Evolutionary conservation across 306 rosid species (phyloP).

Genomic region (Rosa persica): DNA sequence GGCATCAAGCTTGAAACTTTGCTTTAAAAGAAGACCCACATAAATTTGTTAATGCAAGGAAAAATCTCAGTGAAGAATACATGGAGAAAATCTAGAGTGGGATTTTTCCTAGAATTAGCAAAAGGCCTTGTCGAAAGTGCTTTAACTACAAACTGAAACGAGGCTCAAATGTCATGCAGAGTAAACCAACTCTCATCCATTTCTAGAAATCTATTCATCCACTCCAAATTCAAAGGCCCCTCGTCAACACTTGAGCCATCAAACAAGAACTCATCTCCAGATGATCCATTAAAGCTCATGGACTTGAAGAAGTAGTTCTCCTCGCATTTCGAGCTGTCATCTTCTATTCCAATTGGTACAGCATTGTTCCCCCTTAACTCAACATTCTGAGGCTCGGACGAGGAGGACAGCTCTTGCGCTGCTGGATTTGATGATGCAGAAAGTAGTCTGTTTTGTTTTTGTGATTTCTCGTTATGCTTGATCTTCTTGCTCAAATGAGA

Average conservation of each 20-base stretch:
- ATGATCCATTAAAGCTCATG: constrained; percentile 12
- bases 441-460: constrained; percentile 2
- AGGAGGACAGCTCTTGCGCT: constrained; percentile 10
- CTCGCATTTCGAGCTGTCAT: constrained; percentile 5
- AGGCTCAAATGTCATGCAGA: constrained; percentile 15
- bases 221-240: constrained; percentile 30
- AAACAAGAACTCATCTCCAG: constrained; percentile 4
- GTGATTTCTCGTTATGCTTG: constrained; percentile 18
- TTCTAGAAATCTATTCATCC: constrained; percentile 42
- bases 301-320: constrained; percentile 1
- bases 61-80: constrained; percentile 3
- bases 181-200: constrained; percentile 42
- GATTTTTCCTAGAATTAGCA: constrained; percentile 18
- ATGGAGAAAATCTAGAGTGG: background rate
- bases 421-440: background rate
- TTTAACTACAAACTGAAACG: background rate
- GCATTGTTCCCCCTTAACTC: background rate
- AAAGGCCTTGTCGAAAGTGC: background rate
- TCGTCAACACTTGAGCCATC: constrained; percentile 7
- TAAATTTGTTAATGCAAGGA: constrained; percentile 18
- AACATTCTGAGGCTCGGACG: background rate
- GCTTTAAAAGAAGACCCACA: constrained; percentile 1
- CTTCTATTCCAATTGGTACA: constrained; percentile 4
- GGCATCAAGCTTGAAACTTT: constrained; percentile 3
- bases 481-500: constrained; percentile 46